A percentile compares a stretch with the other conserved stretches of the same genome.
Conservation (phyloP, 2,329 filamentous ascomycete species). For the Xylariaceae sp. region DNA sequence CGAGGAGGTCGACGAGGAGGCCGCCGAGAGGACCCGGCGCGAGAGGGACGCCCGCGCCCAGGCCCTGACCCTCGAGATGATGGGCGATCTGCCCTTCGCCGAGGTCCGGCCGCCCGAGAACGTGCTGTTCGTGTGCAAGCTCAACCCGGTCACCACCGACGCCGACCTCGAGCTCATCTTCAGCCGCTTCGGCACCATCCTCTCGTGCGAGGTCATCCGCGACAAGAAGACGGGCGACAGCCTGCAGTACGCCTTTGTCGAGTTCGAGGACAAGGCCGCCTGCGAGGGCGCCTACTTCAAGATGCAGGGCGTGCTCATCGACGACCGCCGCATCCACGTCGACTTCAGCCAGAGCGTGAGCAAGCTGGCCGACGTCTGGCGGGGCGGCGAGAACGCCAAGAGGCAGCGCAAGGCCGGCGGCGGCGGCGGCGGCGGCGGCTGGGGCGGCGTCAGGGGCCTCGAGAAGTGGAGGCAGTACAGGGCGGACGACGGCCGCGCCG, state of each 20-base stretch:
- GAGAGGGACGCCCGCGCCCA: conserved; percentile 90
- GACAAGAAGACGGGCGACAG: conserved; percentile 93
- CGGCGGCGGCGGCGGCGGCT: conserved; percentile 74
- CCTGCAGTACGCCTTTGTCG: conserved; percentile 95
- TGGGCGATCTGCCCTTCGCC: conserved; percentile 93
- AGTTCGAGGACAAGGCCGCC: conserved; percentile 85
- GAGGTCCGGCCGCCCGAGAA: conserved; percentile 98
- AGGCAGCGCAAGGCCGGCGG: conserved; percentile 39
- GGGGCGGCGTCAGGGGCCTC: conserved; percentile 80
- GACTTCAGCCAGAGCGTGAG: conserved; percentile 95
- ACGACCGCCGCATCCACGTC: conserved; percentile 95
- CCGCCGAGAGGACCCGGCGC: conserved; percentile 68
- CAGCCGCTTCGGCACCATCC: conserved; percentile 87
- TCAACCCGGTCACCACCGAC: conserved; percentile 93
- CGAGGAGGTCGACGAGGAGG: conserved; percentile 65
- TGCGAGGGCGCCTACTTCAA: conserved; percentile 97
- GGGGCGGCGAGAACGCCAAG: conserved; percentile 77
- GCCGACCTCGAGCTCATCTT: conserved; percentile 95
- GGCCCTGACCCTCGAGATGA: conserved; percentile 92
- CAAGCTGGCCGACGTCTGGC: conserved; percentile 83
- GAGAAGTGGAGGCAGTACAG: conserved; percentile 90
- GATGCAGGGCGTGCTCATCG: conserved; percentile 95
- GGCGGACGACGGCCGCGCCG: conserved; percentile 45
- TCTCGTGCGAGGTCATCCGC: conserved; percentile 92
- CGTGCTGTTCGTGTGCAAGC: conserved; percentile 94